Evolutionary conservation across 805 yeast genomes (phyloP), one percentile per base, ranked within the genome.

Genomic region (Blastobotrys terrestris): DNA sequence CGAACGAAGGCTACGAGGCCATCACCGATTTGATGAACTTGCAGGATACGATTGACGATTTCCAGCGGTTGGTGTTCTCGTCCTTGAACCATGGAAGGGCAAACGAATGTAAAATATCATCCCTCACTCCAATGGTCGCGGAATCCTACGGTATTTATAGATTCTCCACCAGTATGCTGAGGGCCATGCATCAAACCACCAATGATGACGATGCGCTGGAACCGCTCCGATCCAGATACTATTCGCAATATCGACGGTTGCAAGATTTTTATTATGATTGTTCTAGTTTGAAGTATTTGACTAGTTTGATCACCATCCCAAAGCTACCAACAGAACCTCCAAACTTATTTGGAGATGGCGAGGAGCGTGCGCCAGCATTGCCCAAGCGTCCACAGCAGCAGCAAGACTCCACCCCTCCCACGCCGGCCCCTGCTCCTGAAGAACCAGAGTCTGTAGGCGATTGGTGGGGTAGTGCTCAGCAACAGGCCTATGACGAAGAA

Each of bases 71-170:
- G 41, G 78, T 91, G 8, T 85, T 92, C 64, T 83, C 95, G 0
- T 76, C 85, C 3, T 74, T 90, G 50, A 76, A 79, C 31, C 81
- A 79, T 49, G 77, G 84, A 15, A 77, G 79, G 22, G 70, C 77
- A 50, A 68, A 69, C 40, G 92, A 92, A 60, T 88, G 95, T 69
- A 84, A 85, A 58, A 85, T 88, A 15, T 80, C 94, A 56, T 89
- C 96, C 0, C 73, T 92, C 58, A 94, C 92, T 39, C 97, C 97
- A 2, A 74, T 91, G 69, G 88, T 92, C 50, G 79, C 92, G 4
- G 99, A 92, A 67, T 80, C 95, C 1, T 91, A 88, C 64, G 98
- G 98, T 45, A 89, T 92, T 53, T 88, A 90, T 69, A 87, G 89
- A 67, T 92, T 92, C 62, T 73, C 86, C 53, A 85, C 88, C 1